phyloP scores from a whole-genome alignment of 495 filamentous ascomycete genomes.

The Penicillium desertorum region DNA sequence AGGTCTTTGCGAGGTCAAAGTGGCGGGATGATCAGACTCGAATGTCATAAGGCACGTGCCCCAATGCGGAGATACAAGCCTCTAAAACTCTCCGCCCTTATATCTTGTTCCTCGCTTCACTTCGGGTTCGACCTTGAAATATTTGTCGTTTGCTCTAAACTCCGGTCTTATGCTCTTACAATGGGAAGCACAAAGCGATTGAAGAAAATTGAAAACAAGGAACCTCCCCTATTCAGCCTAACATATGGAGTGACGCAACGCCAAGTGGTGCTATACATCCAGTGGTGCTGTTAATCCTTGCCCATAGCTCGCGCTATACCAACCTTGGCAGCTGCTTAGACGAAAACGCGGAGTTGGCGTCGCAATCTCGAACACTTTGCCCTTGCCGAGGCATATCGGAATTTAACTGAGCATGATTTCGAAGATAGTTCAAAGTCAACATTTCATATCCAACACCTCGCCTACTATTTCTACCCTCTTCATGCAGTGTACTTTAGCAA shows the following conservation, averaged over 20 bases:
- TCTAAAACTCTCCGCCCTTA: not conserved
- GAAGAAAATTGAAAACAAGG: not conserved
- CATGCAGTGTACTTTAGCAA: constrained; percentile 13
- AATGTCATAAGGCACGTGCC: constrained; percentile 13
- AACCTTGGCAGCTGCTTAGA: not conserved
- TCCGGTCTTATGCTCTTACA: not conserved
- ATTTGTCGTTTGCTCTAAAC: not conserved
- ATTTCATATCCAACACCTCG: not conserved
- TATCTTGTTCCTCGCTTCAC: not conserved
- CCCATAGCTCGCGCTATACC: not conserved
- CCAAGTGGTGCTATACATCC: not conserved
- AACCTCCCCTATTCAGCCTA: not conserved
- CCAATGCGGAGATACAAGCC: constrained; percentile 12
- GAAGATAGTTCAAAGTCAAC: not conserved
- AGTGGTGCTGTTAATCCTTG: not conserved
- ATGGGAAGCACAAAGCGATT: not conserved
- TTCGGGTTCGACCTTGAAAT: not conserved
- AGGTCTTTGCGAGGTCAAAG: not conserved
- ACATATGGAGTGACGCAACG: constrained; percentile 1
- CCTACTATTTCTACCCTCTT: not conserved
- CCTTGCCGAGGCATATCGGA: not conserved
- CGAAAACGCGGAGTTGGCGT: not conserved
- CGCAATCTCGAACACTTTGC: not conserved
- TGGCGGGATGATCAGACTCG: constrained; percentile 13
- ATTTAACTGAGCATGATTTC: not conserved